Conservation (phyloP, 2,329 filamentous ascomycete genomes). For the Arthroderma uncinatum region DNA sequence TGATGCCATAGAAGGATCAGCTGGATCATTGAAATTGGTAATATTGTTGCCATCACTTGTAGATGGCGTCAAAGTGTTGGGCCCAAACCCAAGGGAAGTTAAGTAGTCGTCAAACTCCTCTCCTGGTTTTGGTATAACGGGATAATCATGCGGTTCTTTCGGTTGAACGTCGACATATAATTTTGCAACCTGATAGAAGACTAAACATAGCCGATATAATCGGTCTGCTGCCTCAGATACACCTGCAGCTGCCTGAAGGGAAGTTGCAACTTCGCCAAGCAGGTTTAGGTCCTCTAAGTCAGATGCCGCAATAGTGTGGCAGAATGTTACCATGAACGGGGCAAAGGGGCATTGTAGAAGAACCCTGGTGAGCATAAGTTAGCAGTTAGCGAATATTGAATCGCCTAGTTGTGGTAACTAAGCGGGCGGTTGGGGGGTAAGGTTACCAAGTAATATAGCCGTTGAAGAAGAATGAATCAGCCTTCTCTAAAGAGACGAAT, state of each 20-base stretch:
- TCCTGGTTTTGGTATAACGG: slow-evolving; percentile 32
- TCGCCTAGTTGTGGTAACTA: background rate
- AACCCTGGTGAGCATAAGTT: slow-evolving; percentile 20
- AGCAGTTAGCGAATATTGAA: no score
- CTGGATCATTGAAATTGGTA: background rate
- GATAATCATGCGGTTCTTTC: slow-evolving; percentile 21
- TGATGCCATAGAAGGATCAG: background rate
- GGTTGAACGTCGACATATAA: slow-evolving; percentile 51
- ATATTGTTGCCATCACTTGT: background rate
- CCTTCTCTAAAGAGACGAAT: slow-evolving; percentile 20
- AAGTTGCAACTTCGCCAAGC: slow-evolving; percentile 47
- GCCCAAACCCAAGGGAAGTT: slow-evolving; percentile 51
- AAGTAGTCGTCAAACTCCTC: slow-evolving; percentile 56
- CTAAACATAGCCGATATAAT: slow-evolving; percentile 50
- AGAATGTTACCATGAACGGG: slow-evolving; percentile 41
- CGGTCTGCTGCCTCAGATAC: slow-evolving; percentile 50
- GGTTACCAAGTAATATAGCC: slow-evolving; percentile 30
- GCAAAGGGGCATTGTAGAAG: slow-evolving; percentile 39
- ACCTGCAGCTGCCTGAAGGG: slow-evolving; percentile 42
- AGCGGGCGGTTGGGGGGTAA: background rate
- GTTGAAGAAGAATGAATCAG: slow-evolving; percentile 20
- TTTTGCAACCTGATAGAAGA: slow-evolving; percentile 51
- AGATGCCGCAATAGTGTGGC: slow-evolving; percentile 43
- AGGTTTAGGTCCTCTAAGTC: slow-evolving; percentile 43
- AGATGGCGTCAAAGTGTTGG: slow-evolving; percentile 15